Percentiles rank a stretch among this genome's conserved stretches.
phyloP scores from a whole-genome alignment of 495 filamentous ascomycete species.

The Penicillium diatomitis region DNA sequence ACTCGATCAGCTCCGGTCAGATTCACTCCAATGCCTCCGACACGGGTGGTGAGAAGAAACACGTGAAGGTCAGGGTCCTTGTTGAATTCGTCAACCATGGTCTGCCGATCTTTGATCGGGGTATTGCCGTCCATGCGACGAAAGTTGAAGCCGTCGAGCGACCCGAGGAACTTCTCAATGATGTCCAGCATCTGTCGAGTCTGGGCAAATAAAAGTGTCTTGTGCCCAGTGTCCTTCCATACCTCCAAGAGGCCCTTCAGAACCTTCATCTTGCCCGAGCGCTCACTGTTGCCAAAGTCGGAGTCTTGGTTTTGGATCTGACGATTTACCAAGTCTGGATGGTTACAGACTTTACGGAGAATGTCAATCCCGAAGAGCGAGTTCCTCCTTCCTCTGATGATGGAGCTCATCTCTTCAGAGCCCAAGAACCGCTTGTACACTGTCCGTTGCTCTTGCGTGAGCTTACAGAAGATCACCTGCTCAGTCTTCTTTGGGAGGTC shows the following conservation, averaged over 20 bases:
- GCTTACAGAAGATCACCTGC: constrained; percentile 88
- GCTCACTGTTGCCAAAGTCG: constrained; percentile 59
- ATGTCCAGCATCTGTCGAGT: constrained; percentile 91
- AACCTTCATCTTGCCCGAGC: constrained; percentile 94
- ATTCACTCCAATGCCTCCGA: constrained; percentile 89
- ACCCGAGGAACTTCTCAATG: constrained; percentile 65
- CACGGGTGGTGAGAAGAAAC: constrained; percentile 89
- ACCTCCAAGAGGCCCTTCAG: constrained; percentile 71
- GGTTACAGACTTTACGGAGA: constrained; percentile 93
- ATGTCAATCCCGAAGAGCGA: constrained; percentile 83
- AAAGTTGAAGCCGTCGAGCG: constrained; percentile 61
- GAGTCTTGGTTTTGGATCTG: constrained; percentile 45
- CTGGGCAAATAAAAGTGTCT: constrained; percentile 85
- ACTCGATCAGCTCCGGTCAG: constrained; percentile 91
- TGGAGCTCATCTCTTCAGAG: constrained; percentile 72
- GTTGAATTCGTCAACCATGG: constrained; percentile 87
- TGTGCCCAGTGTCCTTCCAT: constrained; percentile 83
- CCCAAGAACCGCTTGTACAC: constrained; percentile 72
- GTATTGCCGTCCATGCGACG: constrained; percentile 91
- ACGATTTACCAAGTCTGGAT: constrained; percentile 77
- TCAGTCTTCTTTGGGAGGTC: constrained; percentile 93
- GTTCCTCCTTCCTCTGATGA: constrained; percentile 64
- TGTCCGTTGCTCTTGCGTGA: constrained; percentile 65
- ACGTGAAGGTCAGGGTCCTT: constrained; percentile 66
- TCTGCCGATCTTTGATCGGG: constrained; percentile 70